Evolutionary conservation across 2,329 filamentous ascomycete species (phyloP).

Genomic region (Colletotrichum sansevieriae): DNA sequence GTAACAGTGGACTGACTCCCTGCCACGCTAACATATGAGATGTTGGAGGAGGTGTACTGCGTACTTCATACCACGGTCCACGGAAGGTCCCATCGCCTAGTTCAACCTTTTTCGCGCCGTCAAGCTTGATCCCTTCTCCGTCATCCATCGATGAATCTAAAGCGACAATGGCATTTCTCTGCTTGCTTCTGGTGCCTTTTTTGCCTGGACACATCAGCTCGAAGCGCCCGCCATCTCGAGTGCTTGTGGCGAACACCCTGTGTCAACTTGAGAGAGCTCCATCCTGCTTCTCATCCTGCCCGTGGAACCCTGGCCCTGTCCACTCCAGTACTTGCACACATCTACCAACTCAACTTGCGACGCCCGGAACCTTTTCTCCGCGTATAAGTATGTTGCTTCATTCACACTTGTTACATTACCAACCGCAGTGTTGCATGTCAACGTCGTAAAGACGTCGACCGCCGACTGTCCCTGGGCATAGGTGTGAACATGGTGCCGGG

Average conservation of each 20-base stretch:
- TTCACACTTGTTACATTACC: background rate
- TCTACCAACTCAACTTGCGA: conserved; percentile 2
- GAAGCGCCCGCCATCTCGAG: conserved; percentile 9
- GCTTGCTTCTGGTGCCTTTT: no score
- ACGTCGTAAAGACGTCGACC: background rate
- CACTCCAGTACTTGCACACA: background rate
- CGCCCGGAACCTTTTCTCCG: conserved; percentile 35
- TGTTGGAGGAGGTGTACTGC: no score
- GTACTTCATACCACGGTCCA: background rate
- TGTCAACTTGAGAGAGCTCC: background rate
- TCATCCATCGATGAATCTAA: background rate
- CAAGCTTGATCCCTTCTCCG: conserved; percentile 16
- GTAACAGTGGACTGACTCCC: no score
- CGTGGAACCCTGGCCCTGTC: conserved; percentile 20
- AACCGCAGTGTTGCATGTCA: no score
- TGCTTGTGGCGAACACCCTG: background rate
- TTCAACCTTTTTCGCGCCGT: background rate
- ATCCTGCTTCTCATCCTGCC: background rate
- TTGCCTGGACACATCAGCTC: no score
- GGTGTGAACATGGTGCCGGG: background rate
- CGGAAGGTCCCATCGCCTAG: conserved; percentile 2
- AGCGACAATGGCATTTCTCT: background rate
- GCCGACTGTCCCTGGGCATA: background rate
- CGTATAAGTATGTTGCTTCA: background rate
- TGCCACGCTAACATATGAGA: no score